Percentiles rank a stretch among this genome's conserved stretches.
These are phyloP conservation scores for Heracleum sosnowskyi DNA, from an alignment of 129 eudicot species.

Conservation along the genomic window DNA sequence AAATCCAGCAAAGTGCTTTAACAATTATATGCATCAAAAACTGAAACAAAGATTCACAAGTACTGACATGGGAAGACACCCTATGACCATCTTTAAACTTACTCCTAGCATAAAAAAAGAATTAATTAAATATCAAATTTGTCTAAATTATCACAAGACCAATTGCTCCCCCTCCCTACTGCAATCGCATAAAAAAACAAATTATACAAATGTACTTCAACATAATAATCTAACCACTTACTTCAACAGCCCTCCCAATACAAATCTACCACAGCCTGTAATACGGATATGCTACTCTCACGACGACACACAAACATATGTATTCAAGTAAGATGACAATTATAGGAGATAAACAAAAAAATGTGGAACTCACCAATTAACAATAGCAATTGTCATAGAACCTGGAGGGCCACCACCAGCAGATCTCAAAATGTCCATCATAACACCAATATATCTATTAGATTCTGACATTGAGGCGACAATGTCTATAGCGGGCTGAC, in stretches of 20 bases:
- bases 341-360: slow-evolving; percentile 4
- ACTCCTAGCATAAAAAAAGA: background rate
- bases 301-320: background rate
- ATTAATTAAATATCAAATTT: background rate
- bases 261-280: background rate
- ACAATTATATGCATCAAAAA: background rate
- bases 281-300: background rate
- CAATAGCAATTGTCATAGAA: slow-evolving; percentile 55
- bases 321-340: background rate
- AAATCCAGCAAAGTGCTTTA: background rate
- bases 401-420: slow-evolving; percentile 56
- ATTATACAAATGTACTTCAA: background rate
- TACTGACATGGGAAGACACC: background rate
- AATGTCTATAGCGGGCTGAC: slow-evolving; percentile 72
- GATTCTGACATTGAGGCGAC: slow-evolving; percentile 58
- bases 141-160: background rate
- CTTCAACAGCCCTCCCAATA: background rate
- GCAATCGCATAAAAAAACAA: background rate
- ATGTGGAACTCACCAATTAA: slow-evolving; percentile 65
- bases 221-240: background rate
- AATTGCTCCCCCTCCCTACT: background rate
- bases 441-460: slow-evolving; percentile 38
- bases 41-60: background rate
- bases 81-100: background rate
- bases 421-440: slow-evolving; percentile 56